These are phyloP conservation scores for Rhodosorus marinus DNA, from an alignment of 23 red algal genomes.

Conservation along the genomic window DNA sequence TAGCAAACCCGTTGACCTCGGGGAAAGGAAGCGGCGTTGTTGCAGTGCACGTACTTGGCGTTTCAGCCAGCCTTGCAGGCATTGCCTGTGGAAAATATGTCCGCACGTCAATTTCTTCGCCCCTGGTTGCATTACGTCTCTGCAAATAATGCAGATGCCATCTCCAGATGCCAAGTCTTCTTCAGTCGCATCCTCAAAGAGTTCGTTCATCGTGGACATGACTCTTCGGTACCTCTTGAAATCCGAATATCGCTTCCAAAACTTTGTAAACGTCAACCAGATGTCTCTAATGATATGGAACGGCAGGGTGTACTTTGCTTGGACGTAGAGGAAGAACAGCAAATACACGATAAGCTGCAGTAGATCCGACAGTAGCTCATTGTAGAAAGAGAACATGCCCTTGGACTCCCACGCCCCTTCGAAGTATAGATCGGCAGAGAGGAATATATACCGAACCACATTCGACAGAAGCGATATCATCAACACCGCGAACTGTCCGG, in stretches of 20 bases:
- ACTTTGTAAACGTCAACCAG: conserved; percentile 49
- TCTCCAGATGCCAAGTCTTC: conserved; percentile 68
- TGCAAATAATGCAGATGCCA: conserved; percentile 94
- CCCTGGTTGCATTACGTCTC: conserved; percentile 74
- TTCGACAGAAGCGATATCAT: conserved; percentile 44
- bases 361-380: conserved; percentile 62
- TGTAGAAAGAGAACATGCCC: conserved; percentile 59
- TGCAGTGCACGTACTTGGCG: too few relatives aligned
- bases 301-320: conserved; percentile 67
- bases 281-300: conserved; percentile 91
- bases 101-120: conserved; percentile 73
- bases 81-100: conserved; percentile 83
- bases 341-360: conserved; percentile 82
- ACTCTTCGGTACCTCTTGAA: conserved; percentile 84
- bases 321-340: conserved; percentile 85
- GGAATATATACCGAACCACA: conserved; percentile 38
- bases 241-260: conserved; percentile 48
- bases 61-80: conserved; percentile 80
- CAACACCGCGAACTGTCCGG: conserved; percentile 59
- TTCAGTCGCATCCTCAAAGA: conserved; percentile 54
- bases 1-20: too few relatives aligned
- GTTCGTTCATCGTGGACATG: conserved; percentile 64
- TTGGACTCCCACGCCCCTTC: conserved; percentile 70
- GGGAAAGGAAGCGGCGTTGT: too few relatives aligned
- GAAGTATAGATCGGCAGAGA: conserved; percentile 38